These are phyloP conservation scores for Sicyos edulis DNA, from an alignment of 306 rosid species.

Conservation along the genomic window DNA sequence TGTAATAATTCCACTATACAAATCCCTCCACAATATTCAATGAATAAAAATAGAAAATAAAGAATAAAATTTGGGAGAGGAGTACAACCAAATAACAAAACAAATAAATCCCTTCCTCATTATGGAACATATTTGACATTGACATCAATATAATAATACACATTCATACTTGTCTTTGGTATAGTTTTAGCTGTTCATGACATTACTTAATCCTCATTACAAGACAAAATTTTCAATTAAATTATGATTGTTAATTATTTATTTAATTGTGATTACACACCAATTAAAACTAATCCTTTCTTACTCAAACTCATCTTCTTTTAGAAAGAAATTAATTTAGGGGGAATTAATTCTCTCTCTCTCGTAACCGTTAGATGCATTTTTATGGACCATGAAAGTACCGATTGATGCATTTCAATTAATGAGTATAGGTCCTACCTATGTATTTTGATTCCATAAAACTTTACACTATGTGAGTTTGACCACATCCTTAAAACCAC, in stretches of 20 bases:
- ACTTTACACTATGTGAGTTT: no score
- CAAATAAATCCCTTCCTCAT: neutral
- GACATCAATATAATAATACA: conserved; percentile 12
- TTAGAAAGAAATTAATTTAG: neutral
- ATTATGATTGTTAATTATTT: neutral
- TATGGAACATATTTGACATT: conserved; percentile 1
- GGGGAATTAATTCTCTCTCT: neutral
- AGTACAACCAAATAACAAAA: conserved; percentile 19
- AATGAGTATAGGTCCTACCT: no score
- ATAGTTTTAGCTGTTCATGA: neutral
- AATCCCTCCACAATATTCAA: no score
- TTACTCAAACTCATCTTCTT: conserved; percentile 3
- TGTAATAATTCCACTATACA: neutral
- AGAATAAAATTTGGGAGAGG: neutral
- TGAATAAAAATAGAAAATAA: neutral
- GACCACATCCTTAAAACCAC: neutral
- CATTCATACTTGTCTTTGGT: conserved; percentile 16
- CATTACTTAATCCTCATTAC: conserved; percentile 8
- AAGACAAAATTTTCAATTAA: neutral
- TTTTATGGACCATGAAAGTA: neutral
- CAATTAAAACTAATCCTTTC: neutral
- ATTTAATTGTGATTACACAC: neutral
- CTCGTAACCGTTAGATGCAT: neutral
- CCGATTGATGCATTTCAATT: no score
- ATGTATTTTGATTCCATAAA: no score